Base-by-base conservation (phyloP, 768 basidiomycete genomes). In the Kwoniella botswanensis region DNA sequence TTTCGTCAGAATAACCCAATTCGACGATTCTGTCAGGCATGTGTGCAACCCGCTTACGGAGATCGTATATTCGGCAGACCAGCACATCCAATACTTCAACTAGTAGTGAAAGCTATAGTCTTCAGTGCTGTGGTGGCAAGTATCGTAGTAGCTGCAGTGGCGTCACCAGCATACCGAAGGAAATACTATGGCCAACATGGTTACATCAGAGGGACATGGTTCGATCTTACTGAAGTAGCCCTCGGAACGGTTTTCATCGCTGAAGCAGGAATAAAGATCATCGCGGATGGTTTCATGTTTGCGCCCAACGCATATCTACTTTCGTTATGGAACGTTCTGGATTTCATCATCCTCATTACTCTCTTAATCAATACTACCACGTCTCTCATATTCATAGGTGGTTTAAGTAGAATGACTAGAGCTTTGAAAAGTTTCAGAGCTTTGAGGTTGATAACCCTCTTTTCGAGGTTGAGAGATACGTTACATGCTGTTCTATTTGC, bases 241-340 rank as follows among this genome's bases (percentile, higher is more conserved):
- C 90, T 97, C 68, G 91, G 90, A 0, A 84, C 90, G 73, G 74
- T 82, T 4, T 89, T 96, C 22, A 84, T 95, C 55, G 73, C 90
- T 67, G 96, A 98, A 79, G 94, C 94, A 76, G 64, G 91, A 72
- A 89, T 97, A 89, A 98, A 98, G 84, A 84, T 94, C 80, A 85
- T 93, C 58, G 96, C 96, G 1, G 96, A 98, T 78, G 96, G 96
- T 0, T 91, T 96, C 82, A 79, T 91, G 15, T 94, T 94, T 84
- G 90, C 79, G 3, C 79, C 79, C 7, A 82, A 81, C 67, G 93
- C 94, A 0, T 98, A 98, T 80, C 82, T 97, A 35, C 90, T 90
- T 29, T 92, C 92, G 71, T 90, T 94, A 9, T 98, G 94, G 94
- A 98, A 98, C 82, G 83, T 91, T 76, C 85, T 98, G 68, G 96